Conservation (phyloP, 1,284 basidiomycete species). For the Cryptococcus depauperatus region DNA sequence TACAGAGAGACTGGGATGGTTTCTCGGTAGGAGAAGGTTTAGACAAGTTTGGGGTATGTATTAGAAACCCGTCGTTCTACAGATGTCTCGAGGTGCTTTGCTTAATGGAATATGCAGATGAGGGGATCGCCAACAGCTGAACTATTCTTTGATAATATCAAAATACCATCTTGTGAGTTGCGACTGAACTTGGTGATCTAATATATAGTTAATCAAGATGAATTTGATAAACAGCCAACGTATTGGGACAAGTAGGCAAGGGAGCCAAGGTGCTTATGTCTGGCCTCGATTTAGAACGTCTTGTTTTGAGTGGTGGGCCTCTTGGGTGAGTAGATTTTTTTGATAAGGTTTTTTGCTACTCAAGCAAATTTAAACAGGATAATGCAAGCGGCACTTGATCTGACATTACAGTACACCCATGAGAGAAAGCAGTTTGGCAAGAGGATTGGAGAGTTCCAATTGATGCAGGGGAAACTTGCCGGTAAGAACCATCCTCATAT, state of each 20-base stretch:
- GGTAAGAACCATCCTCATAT: conserved; percentile 25
- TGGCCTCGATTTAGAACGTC: conserved; percentile 81
- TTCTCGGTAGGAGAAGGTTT: conserved; percentile 85
- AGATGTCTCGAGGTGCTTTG: background rate
- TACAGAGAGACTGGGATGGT: conserved; percentile 71
- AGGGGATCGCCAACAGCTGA: conserved; percentile 91
- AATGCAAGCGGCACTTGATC: conserved; percentile 91
- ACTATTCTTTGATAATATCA: conserved; percentile 83
- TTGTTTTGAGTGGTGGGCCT: conserved; percentile 82
- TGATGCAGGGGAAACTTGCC: conserved; percentile 76
- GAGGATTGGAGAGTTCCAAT: conserved; percentile 81
- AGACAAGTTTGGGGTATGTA: conserved; percentile 71
- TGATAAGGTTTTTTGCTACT: background rate
- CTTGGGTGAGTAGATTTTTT: conserved; percentile 44
- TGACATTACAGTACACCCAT: conserved; percentile 80
- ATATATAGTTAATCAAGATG: background rate
- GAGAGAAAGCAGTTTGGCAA: conserved; percentile 83
- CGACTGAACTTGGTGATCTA: background rate
- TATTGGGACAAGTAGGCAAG: conserved; percentile 68
- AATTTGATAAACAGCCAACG: conserved; percentile 54
- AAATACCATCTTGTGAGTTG: conserved; percentile 67
- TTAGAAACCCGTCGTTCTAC: background rate
- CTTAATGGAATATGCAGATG: conserved; percentile 50
- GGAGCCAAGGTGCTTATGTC: conserved; percentile 89
- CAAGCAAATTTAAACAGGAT: conserved; percentile 54